Evolutionary conservation across 1,284 basidiomycete species (phyloP), one percentile per base, ranked within the genome.

Genomic region (Malassezia sympodialis): DNA sequence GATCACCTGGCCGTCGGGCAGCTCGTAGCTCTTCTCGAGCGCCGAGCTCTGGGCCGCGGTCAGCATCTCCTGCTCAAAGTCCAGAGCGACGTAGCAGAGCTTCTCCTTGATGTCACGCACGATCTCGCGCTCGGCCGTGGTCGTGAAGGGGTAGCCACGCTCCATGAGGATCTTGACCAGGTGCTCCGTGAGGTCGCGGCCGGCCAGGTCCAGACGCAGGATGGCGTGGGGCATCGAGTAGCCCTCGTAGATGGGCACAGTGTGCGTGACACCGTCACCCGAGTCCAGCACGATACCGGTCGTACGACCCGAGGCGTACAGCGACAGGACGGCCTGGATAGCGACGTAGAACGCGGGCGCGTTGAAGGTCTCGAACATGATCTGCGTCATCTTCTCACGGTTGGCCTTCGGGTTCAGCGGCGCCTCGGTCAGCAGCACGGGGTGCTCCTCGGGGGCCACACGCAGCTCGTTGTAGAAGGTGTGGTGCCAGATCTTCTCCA

Each of bases 81-180:
- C 90, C 67, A 93, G 83, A 35, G 90, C 90, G 70, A 94, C 89
- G 78, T 94, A 94, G 80, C 90, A 93, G 48, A 94, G 84, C 81
- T 91, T 93, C 82, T 94, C 90, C 82, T 94, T 94, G 82, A 94
- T 91, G 78, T 94, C 90, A 72, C 90, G 84, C 73, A 94, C 90
- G 61, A 94, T 90, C 83, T 93, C 90, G 75, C 86, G 84, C 80
- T 91, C 89, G 59, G 89, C 88, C 19, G 87, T 86, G 67, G 77
- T 94, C 72, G 87, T 90, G 84, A 94, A 93, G 56, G 84, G 82
- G 80, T 96, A 93, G 30, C 90, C 90, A 70, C 90, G 85, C 81
- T 94, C 90, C 78, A 83, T 87, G 73, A 94, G 78, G 77, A 89
- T 87, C 82, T 90, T 93, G 81, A 88, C 84, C 67, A 96, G 80